phyloP scores from a whole-genome alignment of 202 grass and related monocot species.

The Setaria viridis region DNA sequence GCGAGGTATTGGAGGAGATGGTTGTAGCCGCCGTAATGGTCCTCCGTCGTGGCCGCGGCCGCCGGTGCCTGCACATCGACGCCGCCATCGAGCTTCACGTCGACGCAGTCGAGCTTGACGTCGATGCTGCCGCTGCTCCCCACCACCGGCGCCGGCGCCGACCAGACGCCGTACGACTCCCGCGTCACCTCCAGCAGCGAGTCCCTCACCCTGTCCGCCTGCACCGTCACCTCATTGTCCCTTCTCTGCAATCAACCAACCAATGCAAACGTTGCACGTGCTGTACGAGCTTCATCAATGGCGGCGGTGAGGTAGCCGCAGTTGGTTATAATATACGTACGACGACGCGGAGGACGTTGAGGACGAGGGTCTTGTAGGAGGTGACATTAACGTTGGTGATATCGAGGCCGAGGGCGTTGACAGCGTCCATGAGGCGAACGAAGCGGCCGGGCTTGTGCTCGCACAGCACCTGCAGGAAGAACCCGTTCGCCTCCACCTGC shows the following conservation, averaged over 20 bases:
- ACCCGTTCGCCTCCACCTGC: conserved; percentile 81
- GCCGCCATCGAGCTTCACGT: conserved; percentile 20
- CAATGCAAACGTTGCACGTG: not conserved
- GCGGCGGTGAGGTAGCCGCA: not conserved
- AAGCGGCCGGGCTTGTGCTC: conserved; percentile 73
- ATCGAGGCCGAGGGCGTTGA: conserved; percentile 68
- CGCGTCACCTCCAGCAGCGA: conserved; percentile 82
- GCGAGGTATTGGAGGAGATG: conserved; percentile 51
- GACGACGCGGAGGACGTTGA: conserved; percentile 78
- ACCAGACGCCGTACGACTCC: conserved; percentile 55
- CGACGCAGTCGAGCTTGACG: conserved; percentile 22
- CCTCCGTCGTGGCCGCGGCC: not conserved
- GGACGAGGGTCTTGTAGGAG: conserved; percentile 69
- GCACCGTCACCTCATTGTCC: conserved; percentile 64
- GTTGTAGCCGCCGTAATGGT: conserved; percentile 46
- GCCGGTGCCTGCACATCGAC: not conserved
- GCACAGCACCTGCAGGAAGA: conserved; percentile 89
- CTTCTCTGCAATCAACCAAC: conserved; percentile 54
- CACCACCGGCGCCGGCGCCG: conserved; percentile 16
- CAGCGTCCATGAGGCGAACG: conserved; percentile 78
- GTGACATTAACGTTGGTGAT: conserved; percentile 89
- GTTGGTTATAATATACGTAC: conserved; percentile 20
- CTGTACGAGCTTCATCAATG: not conserved
- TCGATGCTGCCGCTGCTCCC: not conserved
- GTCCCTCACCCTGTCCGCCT: conserved; percentile 82